Percentiles rank a stretch among this genome's conserved stretches.
phyloP scores from a whole-genome alignment of 768 basidiomycete genomes.

The Serendipita sp. region DNA sequence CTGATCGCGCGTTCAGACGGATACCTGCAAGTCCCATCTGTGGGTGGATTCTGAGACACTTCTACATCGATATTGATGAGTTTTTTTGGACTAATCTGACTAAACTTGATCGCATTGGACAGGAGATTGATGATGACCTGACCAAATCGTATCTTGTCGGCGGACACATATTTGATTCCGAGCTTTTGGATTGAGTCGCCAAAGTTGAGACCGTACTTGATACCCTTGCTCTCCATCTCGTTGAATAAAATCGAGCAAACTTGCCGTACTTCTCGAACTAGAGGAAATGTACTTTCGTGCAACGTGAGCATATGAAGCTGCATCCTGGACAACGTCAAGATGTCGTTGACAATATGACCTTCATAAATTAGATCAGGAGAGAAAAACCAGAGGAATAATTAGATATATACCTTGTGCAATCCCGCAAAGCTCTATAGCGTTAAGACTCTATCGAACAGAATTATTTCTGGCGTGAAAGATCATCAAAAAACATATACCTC shows the following conservation, averaged over 20 bases:
- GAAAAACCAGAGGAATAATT: neutral
- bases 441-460: conserved; percentile 19
- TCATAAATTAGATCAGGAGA: neutral
- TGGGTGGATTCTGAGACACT: conserved; percentile 20
- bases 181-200: conserved; percentile 19
- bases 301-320: conserved; percentile 21
- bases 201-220: conserved; percentile 20
- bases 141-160: conserved; percentile 25
- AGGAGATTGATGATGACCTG: conserved; percentile 23
- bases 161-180: conserved; percentile 19
- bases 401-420: neutral
- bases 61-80: conserved; percentile 21
- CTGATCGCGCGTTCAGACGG: conserved; percentile 12
- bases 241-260: conserved; percentile 24
- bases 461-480: neutral
- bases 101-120: conserved; percentile 25
- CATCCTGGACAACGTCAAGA: conserved; percentile 25
- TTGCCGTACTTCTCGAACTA: conserved; percentile 19
- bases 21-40: conserved; percentile 17
- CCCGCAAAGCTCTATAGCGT: conserved; percentile 25
- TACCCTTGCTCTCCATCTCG: conserved; percentile 24
- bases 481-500: too few relatives aligned
- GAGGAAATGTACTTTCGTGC: conserved; percentile 14
- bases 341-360: conserved; percentile 24
- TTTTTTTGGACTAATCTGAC: conserved; percentile 18